phyloP scores from a whole-genome alignment of 2,329 filamentous ascomycete species.

The Fusarium oligoseptatum region DNA sequence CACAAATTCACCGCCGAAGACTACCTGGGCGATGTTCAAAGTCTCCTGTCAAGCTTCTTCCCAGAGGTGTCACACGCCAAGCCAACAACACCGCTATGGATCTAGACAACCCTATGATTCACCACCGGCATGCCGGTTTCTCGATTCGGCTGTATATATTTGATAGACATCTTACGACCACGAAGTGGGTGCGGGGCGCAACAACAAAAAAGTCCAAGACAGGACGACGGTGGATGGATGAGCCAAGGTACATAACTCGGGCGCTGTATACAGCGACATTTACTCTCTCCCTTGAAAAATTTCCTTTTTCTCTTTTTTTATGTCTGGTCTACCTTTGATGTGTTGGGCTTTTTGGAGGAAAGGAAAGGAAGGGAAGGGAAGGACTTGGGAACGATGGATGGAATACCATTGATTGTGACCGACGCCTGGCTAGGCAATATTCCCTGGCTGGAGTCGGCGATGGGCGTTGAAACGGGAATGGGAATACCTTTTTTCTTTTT shows the following conservation, averaged over 20 bases:
- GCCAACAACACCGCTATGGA: slow-evolving; percentile 61
- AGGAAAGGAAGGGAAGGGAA: slow-evolving; percentile 9
- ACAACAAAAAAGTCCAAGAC: slow-evolving; percentile 30
- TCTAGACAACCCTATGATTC: slow-evolving; percentile 50
- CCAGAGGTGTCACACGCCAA: slow-evolving; percentile 52
- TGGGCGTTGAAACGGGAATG: slow-evolving; percentile 43
- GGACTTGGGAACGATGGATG: slow-evolving; percentile 17
- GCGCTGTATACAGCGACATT: slow-evolving; percentile 25
- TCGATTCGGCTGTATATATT: slow-evolving; percentile 52
- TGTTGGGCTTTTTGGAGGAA: slow-evolving; percentile 12
- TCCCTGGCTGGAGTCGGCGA: slow-evolving; percentile 24
- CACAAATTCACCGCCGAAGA: slow-evolving; percentile 82
- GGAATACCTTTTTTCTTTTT: slow-evolving; percentile 40
- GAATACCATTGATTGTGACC: slow-evolving; percentile 37
- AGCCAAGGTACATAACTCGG: slow-evolving; percentile 30
- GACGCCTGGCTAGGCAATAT: slow-evolving; percentile 29
- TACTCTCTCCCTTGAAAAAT: slow-evolving; percentile 31
- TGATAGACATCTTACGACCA: slow-evolving; percentile 46
- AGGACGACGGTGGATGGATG: slow-evolving; percentile 30
- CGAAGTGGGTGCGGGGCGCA: slow-evolving; percentile 31
- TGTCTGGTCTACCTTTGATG: slow-evolving; percentile 25
- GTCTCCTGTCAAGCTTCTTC: slow-evolving; percentile 74
- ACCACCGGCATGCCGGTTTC: slow-evolving; percentile 29
- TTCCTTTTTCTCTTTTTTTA: slow-evolving; percentile 23
- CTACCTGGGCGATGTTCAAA: slow-evolving; percentile 85